Percentiles rank a stretch among this genome's conserved stretches.
Conservation (phyloP, 352 stramenopile species). For the Phytophthora citricola region DNA sequence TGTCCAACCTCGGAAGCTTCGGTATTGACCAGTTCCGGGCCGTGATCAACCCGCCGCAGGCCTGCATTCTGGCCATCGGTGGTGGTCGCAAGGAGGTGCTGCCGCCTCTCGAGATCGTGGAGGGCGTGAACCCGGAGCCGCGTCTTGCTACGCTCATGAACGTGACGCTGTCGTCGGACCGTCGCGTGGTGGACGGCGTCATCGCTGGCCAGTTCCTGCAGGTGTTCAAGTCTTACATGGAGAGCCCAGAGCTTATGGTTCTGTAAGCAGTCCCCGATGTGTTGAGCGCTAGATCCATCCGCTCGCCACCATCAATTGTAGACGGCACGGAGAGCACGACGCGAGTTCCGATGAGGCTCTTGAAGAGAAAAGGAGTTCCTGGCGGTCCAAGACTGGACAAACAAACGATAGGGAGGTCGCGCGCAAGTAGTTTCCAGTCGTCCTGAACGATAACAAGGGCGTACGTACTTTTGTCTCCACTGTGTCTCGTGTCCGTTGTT, state of each 20-base stretch:
- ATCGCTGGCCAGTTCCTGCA: conserved; percentile 96
- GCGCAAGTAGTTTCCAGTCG: conserved; percentile 23
- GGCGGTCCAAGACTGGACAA: conserved; percentile 1
- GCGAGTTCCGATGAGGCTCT: conserved; percentile 16
- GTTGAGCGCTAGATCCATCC: conserved; percentile 37
- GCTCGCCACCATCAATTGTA: conserved; percentile 32
- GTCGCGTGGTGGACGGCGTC: conserved; percentile 97
- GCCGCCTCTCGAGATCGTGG: conserved; percentile 50
- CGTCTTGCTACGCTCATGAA: conserved; percentile 94
- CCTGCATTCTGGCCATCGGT: conserved; percentile 98
- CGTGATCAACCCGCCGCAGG: conserved; percentile 99
- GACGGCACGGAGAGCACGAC: conserved; percentile 26
- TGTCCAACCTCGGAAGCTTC: conserved; percentile 99
- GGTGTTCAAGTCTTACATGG: conserved; percentile 97
- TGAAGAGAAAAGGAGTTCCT: conserved; percentile 10
- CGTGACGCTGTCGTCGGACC: conserved; percentile 96
- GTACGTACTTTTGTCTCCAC: conserved; percentile 30
- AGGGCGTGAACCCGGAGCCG: conserved; percentile 81
- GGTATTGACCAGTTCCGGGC: conserved; percentile 98
- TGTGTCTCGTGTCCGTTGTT: conserved; percentile 25
- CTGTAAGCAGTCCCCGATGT: conserved; percentile 45
- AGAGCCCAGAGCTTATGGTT: conserved; percentile 92
- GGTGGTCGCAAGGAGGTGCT: conserved; percentile 91
- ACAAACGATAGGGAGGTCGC: conserved; percentile 15
- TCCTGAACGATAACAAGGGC: conserved; percentile 37